phyloP scores from a whole-genome alignment of 2,329 filamentous ascomycete genomes.

The Fusarium piperis region DNA sequence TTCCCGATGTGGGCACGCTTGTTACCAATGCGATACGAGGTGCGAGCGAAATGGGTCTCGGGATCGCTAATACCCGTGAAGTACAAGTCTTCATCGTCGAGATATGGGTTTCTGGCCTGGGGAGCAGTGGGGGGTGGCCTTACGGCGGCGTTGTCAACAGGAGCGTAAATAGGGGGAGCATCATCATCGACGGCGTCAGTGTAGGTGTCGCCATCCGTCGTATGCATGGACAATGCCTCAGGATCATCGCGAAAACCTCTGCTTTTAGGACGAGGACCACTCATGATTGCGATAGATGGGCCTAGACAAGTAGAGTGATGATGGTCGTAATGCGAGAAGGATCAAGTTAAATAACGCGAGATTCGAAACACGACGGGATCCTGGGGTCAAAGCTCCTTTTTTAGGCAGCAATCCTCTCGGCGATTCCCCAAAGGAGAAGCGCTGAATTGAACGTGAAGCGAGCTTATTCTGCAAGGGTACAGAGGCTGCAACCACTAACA shows the following conservation, averaged over 20 bases:
- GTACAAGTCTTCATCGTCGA: neutral
- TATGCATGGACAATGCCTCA: constrained; percentile 34
- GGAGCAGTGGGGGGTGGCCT: neutral
- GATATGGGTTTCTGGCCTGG: neutral
- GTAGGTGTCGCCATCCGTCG: constrained; percentile 24
- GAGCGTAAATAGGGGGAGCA: neutral
- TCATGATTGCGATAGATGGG: constrained; percentile 2
- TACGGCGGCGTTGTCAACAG: neutral
- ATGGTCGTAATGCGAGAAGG: neutral
- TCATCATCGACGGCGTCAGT: constrained; percentile 12
- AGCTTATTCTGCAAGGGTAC: neutral
- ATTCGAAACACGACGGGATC: neutral
- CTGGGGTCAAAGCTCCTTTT: neutral
- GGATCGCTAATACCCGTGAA: constrained; percentile 1
- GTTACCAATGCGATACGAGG: constrained; percentile 17
- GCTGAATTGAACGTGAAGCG: neutral
- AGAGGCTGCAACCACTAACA: neutral
- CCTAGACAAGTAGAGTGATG: neutral
- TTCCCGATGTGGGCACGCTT: constrained; percentile 30
- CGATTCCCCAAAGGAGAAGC: neutral
- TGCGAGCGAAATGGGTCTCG: constrained; percentile 12
- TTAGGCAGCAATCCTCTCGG: neutral
- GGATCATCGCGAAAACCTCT: constrained; percentile 26
- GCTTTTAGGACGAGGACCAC: neutral
- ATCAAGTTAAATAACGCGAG: neutral